A percentile compares a stretch with the other conserved stretches of the same genome.
Conservation (phyloP, 2,329 filamentous ascomycete genomes). For the Xylaria polymorpha region DNA sequence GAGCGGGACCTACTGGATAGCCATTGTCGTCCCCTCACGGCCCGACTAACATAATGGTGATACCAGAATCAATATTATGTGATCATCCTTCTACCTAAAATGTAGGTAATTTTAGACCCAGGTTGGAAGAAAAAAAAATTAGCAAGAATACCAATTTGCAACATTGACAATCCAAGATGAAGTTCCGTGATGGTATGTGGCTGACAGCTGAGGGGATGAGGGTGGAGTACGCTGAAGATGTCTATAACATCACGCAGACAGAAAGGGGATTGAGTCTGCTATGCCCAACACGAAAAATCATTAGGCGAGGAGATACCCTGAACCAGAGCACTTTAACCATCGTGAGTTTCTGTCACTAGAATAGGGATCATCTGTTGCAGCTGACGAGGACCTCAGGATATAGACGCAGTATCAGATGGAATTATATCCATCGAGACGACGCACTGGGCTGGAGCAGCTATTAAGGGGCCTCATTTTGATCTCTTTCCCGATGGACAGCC, state of each 20-base stretch:
- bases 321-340: constrained; percentile 67
- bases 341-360: constrained; percentile 48
- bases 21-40: constrained; percentile 31
- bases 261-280: constrained; percentile 64
- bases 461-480: constrained; percentile 67
- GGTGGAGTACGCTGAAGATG: constrained; percentile 74
- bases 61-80: constrained; percentile 20
- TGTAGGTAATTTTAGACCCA: neutral
- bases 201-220: constrained; percentile 68
- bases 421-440: constrained; percentile 70
- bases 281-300: constrained; percentile 68
- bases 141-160: neutral
- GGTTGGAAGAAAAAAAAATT: neutral
- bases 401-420: constrained; percentile 67
- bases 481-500: constrained; percentile 66
- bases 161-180: constrained; percentile 56
- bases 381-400: constrained; percentile 54
- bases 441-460: constrained; percentile 66
- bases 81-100: constrained; percentile 1
- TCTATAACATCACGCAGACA: constrained; percentile 63
- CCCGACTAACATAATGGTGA: neutral
- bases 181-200: constrained; percentile 76
- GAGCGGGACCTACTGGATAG: constrained; percentile 25
- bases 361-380: neutral
- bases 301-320: constrained; percentile 64